Evolutionary conservation across 805 yeast species (phyloP).

Genomic region (Kluyveromyces starmeri): DNA sequence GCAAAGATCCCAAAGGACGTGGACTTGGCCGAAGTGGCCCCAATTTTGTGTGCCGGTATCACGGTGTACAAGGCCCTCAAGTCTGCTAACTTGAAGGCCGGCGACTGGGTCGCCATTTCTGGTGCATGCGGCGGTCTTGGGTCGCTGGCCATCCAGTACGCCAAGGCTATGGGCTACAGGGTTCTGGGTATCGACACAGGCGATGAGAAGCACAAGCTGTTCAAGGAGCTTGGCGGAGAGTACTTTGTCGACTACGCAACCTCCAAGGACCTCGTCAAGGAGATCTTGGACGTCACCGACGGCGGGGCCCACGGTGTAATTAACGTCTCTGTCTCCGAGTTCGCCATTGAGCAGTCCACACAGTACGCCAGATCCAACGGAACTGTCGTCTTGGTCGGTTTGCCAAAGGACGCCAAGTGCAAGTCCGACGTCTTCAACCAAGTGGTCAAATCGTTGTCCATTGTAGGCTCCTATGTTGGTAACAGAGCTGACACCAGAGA

Average conservation of each 20-base stretch:
- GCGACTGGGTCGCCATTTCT: conserved; percentile 67
- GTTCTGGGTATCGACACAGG: conserved; percentile 68
- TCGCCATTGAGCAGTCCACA: conserved; percentile 53
- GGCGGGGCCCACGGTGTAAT: conserved; percentile 75
- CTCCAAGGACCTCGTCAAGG: conserved; percentile 46
- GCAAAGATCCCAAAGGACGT: conserved; percentile 67
- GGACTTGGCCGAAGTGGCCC: conserved; percentile 69
- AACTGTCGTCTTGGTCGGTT: conserved; percentile 54
- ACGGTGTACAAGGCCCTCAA: conserved; percentile 86
- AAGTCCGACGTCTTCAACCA: conserved; percentile 38
- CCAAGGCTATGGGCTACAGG: conserved; percentile 67
- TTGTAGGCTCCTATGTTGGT: conserved; percentile 44
- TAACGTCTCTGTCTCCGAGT: conserved; percentile 66
- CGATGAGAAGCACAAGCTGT: conserved; percentile 47
- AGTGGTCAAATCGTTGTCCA: conserved; percentile 40
- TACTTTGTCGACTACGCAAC: conserved; percentile 49
- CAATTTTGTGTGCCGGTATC: conserved; percentile 85
- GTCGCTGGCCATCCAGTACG: conserved; percentile 64
- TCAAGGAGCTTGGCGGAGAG: conserved; percentile 55
- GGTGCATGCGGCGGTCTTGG: conserved; percentile 83
- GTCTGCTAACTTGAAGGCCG: conserved; percentile 61
- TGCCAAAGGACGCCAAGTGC: conserved; percentile 44
- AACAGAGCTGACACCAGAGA: conserved; percentile 47
- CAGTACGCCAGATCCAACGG: conserved; percentile 52
- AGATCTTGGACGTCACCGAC: conserved; percentile 45